Evolutionary conservation across 2,329 filamentous ascomycete genomes (phyloP).

Genomic region (Colletotrichum incanum): DNA sequence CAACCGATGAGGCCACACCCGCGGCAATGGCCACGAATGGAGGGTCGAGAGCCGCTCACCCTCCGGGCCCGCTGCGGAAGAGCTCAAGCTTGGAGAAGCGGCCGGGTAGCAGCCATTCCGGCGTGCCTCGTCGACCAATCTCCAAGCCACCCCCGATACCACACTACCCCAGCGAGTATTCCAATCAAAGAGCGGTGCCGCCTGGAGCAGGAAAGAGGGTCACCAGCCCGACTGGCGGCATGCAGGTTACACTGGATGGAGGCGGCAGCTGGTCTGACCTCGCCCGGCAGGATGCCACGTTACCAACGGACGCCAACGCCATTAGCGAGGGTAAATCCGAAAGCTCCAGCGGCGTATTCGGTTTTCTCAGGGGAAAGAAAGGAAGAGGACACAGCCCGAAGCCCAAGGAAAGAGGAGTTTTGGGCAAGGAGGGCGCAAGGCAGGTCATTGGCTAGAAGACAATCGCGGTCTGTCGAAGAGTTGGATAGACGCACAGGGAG

Average conservation of each 20-base stretch:
- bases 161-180: constrained; percentile 65
- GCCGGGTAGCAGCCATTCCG: constrained; percentile 45
- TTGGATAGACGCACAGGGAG: constrained; percentile 28
- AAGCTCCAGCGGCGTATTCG: constrained; percentile 86
- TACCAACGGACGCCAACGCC: constrained; percentile 77
- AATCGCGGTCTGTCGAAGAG: constrained; percentile 17
- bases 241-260: constrained; percentile 93
- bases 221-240: constrained; percentile 84
- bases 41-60: constrained; percentile 40
- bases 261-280: constrained; percentile 93
- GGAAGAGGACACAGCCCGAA: constrained; percentile 93
- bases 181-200: constrained; percentile 48
- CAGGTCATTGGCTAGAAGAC: constrained; percentile 77
- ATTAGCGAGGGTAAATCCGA: constrained; percentile 67
- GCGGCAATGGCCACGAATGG: constrained; percentile 52
- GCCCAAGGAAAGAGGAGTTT: constrained; percentile 91
- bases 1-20: constrained; percentile 65
- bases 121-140: constrained; percentile 27
- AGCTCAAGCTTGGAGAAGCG: constrained; percentile 38
- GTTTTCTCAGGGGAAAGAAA: constrained; percentile 91
- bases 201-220: constrained; percentile 76
- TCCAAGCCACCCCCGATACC: constrained; percentile 55
- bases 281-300: constrained; percentile 84
- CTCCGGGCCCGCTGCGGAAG: constrained; percentile 36
- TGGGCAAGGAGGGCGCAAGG: constrained; percentile 95